Percentiles rank a stretch among this genome's conserved stretches.
Conservation (phyloP, 2,329 filamentous ascomycete genomes). For the Thelonectria blattea region DNA sequence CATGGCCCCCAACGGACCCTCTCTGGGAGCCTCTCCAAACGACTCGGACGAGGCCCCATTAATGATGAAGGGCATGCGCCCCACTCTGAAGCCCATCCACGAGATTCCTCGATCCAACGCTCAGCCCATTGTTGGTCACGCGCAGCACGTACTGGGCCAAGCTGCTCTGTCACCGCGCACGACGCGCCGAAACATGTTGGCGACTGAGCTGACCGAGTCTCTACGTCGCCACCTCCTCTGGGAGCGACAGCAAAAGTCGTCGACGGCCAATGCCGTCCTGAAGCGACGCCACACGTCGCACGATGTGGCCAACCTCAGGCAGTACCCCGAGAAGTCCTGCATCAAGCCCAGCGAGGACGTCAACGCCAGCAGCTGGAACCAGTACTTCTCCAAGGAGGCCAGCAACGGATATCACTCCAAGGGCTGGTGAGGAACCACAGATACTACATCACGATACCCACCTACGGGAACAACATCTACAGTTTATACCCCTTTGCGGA, state of each 20-base stretch:
- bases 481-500: constrained; percentile 30
- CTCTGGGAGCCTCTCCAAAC: constrained; percentile 58
- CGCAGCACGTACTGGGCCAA: constrained; percentile 68
- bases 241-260: constrained; percentile 94
- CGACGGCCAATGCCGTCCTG: constrained; percentile 84
- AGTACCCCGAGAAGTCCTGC: constrained; percentile 73
- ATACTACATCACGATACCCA: constrained; percentile 14
- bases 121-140: constrained; percentile 80
- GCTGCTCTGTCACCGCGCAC: constrained; percentile 88
- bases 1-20: constrained; percentile 52
- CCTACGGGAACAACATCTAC: constrained; percentile 24
- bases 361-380: constrained; percentile 79
- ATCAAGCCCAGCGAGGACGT: constrained; percentile 65
- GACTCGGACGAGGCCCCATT: constrained; percentile 68
- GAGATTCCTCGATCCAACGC: constrained; percentile 70
- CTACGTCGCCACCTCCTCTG: constrained; percentile 89
- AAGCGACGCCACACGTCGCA: constrained; percentile 91
- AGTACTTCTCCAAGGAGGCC: constrained; percentile 84
- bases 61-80: constrained; percentile 66
- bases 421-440: constrained; percentile 45
- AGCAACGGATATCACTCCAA: constrained; percentile 54
- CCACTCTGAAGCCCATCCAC: constrained; percentile 59
- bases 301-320: constrained; percentile 85
- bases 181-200: constrained; percentile 92
- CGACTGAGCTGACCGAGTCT: constrained; percentile 91